Percentiles rank a stretch among this genome's conserved stretches.
phyloP scores from a whole-genome alignment of 2,329 filamentous ascomycete genomes.

The Trichophyton verrucosum region DNA sequence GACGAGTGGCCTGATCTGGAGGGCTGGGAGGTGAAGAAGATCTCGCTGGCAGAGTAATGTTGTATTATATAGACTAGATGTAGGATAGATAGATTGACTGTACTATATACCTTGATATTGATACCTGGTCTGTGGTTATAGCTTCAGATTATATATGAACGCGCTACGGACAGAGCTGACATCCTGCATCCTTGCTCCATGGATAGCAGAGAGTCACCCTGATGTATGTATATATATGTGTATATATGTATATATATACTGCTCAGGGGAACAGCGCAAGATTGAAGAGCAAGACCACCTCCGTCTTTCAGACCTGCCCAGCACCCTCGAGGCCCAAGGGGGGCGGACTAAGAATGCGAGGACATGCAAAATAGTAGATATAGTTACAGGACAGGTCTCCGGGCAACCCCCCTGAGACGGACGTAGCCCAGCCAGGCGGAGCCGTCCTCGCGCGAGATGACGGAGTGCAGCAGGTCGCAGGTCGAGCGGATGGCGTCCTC shows the following conservation, averaged over 20 bases:
- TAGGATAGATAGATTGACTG: background rate
- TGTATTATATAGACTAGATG: background rate
- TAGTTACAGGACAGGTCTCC: constrained; percentile 14
- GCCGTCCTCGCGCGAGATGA: constrained; percentile 47
- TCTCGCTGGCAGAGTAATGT: constrained; percentile 42
- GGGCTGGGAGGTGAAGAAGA: constrained; percentile 63
- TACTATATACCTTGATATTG: background rate
- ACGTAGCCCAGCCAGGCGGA: constrained; percentile 40
- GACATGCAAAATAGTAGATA: constrained; percentile 26
- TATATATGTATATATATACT: background rate
- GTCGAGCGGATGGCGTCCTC: constrained; percentile 45
- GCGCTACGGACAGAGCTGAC: constrained; percentile 45
- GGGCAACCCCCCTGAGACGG: constrained; percentile 32
- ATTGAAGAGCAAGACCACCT: constrained; percentile 26
- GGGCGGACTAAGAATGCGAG: constrained; percentile 46
- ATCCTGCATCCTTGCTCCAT: constrained; percentile 37
- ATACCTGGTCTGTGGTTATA: constrained; percentile 18
- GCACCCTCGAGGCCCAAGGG: constrained; percentile 36
- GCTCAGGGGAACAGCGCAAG: constrained; percentile 34
- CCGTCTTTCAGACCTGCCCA: constrained; percentile 45
- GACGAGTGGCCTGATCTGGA: constrained; percentile 57
- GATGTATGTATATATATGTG: constrained; percentile 10
- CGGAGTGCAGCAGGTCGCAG: constrained; percentile 41
- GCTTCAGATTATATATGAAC: too few species aligned
- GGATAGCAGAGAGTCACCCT: constrained; percentile 38